Evolutionary conservation across 2,329 filamentous ascomycete genomes (phyloP).

Genomic region (Talaromyces sp.): DNA sequence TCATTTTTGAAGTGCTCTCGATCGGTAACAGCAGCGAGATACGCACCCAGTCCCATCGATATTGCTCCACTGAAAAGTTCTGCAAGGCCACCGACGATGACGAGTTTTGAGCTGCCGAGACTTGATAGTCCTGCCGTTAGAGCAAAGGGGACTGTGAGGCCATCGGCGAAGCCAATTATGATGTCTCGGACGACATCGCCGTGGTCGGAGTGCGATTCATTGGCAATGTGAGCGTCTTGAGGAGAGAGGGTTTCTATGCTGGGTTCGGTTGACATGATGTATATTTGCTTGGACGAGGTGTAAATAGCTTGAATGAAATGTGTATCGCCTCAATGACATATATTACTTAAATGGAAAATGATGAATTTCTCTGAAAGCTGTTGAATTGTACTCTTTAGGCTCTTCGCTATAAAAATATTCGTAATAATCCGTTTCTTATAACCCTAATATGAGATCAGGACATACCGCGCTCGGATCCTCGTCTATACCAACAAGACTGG

Average conservation of each 20-base stretch:
- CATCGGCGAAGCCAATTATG: constrained; percentile 69
- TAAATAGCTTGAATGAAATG: too few relatives aligned
- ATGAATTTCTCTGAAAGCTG: too few relatives aligned
- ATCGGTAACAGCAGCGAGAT: constrained; percentile 53
- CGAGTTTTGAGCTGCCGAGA: constrained; percentile 56
- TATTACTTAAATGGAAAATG: too few relatives aligned
- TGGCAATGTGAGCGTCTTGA: constrained; percentile 7
- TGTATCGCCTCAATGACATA: too few relatives aligned
- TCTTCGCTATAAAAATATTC: not conserved
- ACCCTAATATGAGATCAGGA: not conserved
- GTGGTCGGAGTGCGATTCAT: constrained; percentile 8
- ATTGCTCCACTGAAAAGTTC: constrained; percentile 69
- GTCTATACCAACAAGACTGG: not conserved
- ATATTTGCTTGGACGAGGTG: too few relatives aligned
- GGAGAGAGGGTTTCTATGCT: constrained; percentile 4
- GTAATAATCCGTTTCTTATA: not conserved
- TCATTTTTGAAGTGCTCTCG: constrained; percentile 40
- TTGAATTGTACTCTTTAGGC: not conserved
- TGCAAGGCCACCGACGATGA: constrained; percentile 65
- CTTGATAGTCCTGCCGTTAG: constrained; percentile 62
- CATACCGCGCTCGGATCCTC: not conserved
- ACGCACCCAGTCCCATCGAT: constrained; percentile 68
- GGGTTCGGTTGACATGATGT: not conserved
- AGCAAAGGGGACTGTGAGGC: constrained; percentile 72
- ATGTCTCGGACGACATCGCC: constrained; percentile 43